Conservation (phyloP, 495 filamentous ascomycete genomes). For the Tuber indicum region DNA sequence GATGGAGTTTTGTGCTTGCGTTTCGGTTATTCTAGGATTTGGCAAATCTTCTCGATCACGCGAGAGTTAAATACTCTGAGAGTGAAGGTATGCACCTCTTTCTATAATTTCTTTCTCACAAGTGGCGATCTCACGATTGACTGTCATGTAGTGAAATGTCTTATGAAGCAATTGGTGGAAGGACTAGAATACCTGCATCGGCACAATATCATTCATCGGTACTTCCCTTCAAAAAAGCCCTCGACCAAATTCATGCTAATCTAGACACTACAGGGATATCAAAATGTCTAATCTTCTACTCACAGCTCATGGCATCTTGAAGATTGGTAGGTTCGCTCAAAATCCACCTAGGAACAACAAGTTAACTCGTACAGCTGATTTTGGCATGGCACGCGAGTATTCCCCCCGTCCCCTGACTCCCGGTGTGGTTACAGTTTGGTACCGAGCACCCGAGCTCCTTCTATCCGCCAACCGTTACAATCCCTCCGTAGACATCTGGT, state of each 20-base stretch:
- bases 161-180: constrained; percentile 47
- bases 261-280: constrained; percentile 43
- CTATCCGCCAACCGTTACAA: constrained; percentile 46
- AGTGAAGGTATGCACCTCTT: constrained; percentile 44
- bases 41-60: constrained; percentile 48
- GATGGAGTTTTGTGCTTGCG: constrained; percentile 43
- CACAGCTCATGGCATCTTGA: constrained; percentile 46
- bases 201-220: constrained; percentile 49
- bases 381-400: constrained; percentile 48
- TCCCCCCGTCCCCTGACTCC: constrained; percentile 46
- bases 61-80: constrained; percentile 46
- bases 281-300: constrained; percentile 50
- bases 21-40: constrained; percentile 45
- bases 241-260: not conserved
- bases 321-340: constrained; percentile 43
- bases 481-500: constrained; percentile 47
- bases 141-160: constrained; percentile 45
- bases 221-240: constrained; percentile 5
- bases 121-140: not conserved
- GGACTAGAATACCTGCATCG: constrained; percentile 48
- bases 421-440: constrained; percentile 47
- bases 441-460: constrained; percentile 46
- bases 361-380: constrained; percentile 43
- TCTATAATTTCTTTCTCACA: not conserved
- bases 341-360: constrained; percentile 12